Conservation (phyloP, 257 asterid species). For the Solanum paucissectum region DNA sequence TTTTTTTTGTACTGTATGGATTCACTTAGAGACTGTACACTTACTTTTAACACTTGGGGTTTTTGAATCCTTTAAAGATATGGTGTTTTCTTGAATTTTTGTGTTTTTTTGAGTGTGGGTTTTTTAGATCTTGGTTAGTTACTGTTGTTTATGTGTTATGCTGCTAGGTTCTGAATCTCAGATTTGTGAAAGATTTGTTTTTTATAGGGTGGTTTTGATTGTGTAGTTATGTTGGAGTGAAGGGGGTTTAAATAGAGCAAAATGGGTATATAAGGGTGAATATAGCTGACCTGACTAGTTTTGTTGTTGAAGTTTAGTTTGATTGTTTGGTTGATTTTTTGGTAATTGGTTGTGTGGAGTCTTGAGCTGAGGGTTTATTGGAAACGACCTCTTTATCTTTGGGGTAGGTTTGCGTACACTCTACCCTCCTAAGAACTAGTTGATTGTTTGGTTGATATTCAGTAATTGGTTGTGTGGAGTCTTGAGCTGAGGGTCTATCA, state of each 20-base stretch:
- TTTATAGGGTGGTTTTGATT: not conserved
- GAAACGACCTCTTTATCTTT: not conserved
- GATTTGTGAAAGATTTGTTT: not conserved
- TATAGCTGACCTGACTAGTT: not conserved
- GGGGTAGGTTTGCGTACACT: not conserved
- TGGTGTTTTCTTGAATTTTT: not conserved
- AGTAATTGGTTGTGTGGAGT: not conserved
- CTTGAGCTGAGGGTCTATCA: not conserved
- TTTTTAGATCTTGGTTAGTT: conserved; percentile 7
- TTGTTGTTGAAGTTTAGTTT: not conserved
- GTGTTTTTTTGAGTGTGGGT: not conserved
- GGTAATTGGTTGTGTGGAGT: not conserved
- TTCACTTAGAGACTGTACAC: not conserved
- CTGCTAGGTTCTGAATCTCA: conserved; percentile 2
- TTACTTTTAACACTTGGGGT: not conserved
- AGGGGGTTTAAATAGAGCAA: not conserved
- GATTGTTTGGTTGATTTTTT: not conserved
- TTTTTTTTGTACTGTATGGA: not conserved
- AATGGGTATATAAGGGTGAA: not conserved
- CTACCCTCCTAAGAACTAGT: not conserved
- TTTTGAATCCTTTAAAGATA: not conserved
- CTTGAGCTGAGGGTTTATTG: not conserved
- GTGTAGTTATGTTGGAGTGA: not conserved
- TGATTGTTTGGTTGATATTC: not conserved
- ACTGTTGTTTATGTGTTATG: not conserved